Conservation (phyloP, 73 alveolate genomes). For the Stentor coeruleus region DNA sequence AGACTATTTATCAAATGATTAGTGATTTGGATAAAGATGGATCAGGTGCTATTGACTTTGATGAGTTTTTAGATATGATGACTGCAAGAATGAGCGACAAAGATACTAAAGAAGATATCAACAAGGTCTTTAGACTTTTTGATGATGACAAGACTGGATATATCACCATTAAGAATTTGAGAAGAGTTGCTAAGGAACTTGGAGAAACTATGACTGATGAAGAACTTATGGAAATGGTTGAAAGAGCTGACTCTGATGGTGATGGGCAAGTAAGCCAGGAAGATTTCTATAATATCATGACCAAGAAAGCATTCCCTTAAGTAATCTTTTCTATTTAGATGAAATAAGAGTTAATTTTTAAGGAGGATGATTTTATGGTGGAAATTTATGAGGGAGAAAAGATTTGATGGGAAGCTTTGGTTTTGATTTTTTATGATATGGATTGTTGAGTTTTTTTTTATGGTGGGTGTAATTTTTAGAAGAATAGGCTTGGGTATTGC, state of each 20-base stretch:
- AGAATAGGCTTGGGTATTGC: too few relatives aligned
- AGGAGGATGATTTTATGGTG: too few relatives aligned
- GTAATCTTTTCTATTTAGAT: too few relatives aligned
- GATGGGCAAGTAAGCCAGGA: too few relatives aligned
- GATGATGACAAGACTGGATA: slow-evolving; percentile 72
- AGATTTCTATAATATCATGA: too few relatives aligned
- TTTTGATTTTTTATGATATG: too few relatives aligned
- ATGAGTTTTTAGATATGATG: slow-evolving; percentile 74
- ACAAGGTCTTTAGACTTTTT: slow-evolving; percentile 64
- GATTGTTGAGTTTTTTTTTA: too few relatives aligned
- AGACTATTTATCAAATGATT: slow-evolving; percentile 60
- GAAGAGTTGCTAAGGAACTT: slow-evolving; percentile 54
- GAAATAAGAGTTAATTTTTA: too few relatives aligned
- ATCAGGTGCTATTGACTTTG: slow-evolving; percentile 57
- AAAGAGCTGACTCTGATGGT: slow-evolving; percentile 61
- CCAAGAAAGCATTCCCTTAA: too few relatives aligned
- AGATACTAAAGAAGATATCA: slow-evolving; percentile 71
- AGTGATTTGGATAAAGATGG: slow-evolving; percentile 64
- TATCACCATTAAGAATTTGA: slow-evolving; percentile 66
- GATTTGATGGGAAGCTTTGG: too few relatives aligned
- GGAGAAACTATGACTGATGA: slow-evolving; percentile 65
- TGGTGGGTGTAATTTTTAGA: too few relatives aligned
- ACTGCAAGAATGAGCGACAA: slow-evolving; percentile 56
- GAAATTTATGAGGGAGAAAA: too few relatives aligned
- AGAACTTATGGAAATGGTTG: slow-evolving; percentile 61